These are phyloP conservation scores for Talaromyces proteolyticus DNA, from an alignment of 495 filamentous ascomycete species.

Conservation along the genomic window DNA sequence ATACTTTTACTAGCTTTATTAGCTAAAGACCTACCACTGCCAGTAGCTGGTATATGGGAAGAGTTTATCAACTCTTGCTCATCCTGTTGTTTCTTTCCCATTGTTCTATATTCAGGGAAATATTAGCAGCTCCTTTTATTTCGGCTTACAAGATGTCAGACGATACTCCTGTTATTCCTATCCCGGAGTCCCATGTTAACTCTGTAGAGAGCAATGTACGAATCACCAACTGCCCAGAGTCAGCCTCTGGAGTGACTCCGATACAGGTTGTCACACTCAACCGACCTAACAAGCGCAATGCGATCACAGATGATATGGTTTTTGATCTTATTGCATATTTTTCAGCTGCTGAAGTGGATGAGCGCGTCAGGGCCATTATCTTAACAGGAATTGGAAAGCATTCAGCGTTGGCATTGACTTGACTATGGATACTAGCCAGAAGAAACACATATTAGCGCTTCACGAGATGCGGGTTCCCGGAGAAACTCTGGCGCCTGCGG, in stretches of 20 bases:
- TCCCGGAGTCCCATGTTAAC: too few species aligned
- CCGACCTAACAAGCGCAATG: background rate
- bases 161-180: too few species aligned
- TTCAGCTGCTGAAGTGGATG: conserved; percentile 10
- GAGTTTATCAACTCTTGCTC: too few species aligned
- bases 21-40: too few species aligned
- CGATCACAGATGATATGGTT: background rate
- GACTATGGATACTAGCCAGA: conserved; percentile 11
- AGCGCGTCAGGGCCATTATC: conserved; percentile 37
- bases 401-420: conserved; percentile 50
- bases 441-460: background rate
- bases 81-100: too few species aligned
- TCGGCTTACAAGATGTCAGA: too few species aligned
- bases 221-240: background rate
- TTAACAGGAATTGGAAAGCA: conserved; percentile 39
- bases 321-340: background rate
- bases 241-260: background rate
- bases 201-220: too few species aligned
- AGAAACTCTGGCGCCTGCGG: background rate
- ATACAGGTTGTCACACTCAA: background rate
- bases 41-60: too few species aligned
- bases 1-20: too few species aligned
- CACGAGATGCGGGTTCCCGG: background rate
- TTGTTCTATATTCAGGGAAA: too few species aligned
- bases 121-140: too few species aligned